A percentile compares a stretch with the other conserved stretches of the same genome.
Conservation (phyloP, 768 basidiomycete genomes). For the Fistulinella prunicolor region DNA sequence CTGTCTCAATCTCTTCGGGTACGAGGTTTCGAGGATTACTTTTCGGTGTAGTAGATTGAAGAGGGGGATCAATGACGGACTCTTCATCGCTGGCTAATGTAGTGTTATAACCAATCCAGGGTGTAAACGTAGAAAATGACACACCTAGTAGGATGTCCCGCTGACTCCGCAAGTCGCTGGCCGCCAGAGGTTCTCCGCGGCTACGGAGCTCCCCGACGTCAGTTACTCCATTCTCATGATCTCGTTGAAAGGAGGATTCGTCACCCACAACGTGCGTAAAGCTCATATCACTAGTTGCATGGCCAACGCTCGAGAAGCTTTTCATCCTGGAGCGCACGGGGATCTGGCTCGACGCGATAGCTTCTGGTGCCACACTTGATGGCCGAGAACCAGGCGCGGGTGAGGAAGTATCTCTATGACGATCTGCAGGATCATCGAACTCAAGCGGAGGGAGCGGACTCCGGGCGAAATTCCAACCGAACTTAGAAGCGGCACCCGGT, state of each 20-base stretch:
- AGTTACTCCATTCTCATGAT: slow-evolving; percentile 26
- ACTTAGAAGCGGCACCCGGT: slow-evolving; percentile 27
- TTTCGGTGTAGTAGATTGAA: slow-evolving; percentile 28
- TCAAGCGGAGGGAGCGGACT: slow-evolving; percentile 41
- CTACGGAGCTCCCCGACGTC: slow-evolving; percentile 28
- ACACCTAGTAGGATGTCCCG: slow-evolving; percentile 22
- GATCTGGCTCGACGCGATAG: slow-evolving; percentile 38
- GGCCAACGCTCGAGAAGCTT: slow-evolving; percentile 15
- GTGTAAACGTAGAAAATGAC: not conserved
- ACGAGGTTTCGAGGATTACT: slow-evolving; percentile 14
- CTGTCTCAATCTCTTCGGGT: slow-evolving; percentile 18
- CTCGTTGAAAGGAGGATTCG: slow-evolving; percentile 22
- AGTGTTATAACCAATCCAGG: not conserved
- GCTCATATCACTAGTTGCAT: slow-evolving; percentile 20
- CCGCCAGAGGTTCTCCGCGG: slow-evolving; percentile 21
- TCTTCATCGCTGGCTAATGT: slow-evolving; percentile 40
- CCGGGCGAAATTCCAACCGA: slow-evolving; percentile 42
- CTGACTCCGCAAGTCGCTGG: slow-evolving; percentile 8
- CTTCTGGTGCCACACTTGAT: slow-evolving; percentile 24
- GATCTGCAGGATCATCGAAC: slow-evolving; percentile 26
- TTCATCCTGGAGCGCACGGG: slow-evolving; percentile 43
- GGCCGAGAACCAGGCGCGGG: slow-evolving; percentile 26
- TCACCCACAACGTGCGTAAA: slow-evolving; percentile 23
- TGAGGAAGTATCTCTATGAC: slow-evolving; percentile 18
- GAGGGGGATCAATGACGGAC: slow-evolving; percentile 18